phyloP scores from a whole-genome alignment of 2,329 filamentous ascomycete genomes.

The Penicillium sp. region DNA sequence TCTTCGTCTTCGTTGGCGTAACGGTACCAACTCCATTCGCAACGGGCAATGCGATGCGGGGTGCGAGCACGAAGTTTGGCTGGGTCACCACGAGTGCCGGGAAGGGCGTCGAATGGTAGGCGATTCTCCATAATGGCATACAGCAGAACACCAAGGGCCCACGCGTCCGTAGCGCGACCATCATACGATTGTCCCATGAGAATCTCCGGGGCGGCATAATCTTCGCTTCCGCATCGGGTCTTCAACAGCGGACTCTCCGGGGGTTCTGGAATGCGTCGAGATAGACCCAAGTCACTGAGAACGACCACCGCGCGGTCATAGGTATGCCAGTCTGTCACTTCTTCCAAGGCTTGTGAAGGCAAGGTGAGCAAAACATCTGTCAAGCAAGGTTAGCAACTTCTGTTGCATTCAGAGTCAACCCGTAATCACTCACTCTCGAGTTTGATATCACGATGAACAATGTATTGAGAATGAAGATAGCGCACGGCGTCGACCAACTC shows the following conservation, averaged over 20 bases:
- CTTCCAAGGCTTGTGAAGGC: constrained; percentile 64
- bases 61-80: constrained; percentile 75
- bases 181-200: constrained; percentile 95
- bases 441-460: constrained; percentile 97
- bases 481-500: constrained; percentile 81
- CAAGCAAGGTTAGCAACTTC: constrained; percentile 16
- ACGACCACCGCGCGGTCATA: constrained; percentile 83
- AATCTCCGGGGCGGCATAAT: constrained; percentile 95
- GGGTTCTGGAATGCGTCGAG: constrained; percentile 70
- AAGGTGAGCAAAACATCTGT: constrained; percentile 89
- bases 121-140: constrained; percentile 93
- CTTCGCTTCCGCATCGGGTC: constrained; percentile 91
- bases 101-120: constrained; percentile 86
- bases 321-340: constrained; percentile 65
- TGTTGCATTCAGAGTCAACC: constrained; percentile 1
- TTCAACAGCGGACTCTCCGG: constrained; percentile 82
- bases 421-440: constrained; percentile 71
- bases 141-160: constrained; percentile 89
- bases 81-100: constrained; percentile 69
- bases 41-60: constrained; percentile 89
- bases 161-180: constrained; percentile 85
- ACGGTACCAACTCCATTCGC: constrained; percentile 92
- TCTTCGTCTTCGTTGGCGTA: constrained; percentile 83
- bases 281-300: constrained; percentile 87
- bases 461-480: constrained; percentile 79